Evolutionary conservation across 495 filamentous ascomycete species (phyloP), one percentile per base, ranked within the genome.

Genomic region (Parachaetomium inaequale): DNA sequence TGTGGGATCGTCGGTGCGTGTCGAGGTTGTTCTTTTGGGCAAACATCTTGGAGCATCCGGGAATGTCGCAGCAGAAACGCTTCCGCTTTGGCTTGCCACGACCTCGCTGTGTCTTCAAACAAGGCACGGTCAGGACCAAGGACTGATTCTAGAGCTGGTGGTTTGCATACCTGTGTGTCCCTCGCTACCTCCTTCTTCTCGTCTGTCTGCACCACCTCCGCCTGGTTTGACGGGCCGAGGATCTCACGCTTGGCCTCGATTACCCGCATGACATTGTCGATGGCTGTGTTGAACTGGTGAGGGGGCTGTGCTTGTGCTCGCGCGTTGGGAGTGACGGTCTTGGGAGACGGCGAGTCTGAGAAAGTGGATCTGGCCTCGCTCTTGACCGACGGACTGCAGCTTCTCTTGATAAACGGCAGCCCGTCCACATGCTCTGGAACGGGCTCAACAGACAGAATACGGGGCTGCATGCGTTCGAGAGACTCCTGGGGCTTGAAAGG

Each of bases 11-110:
- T 47, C 82, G 88, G 68, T 98, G 93, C 40, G 95, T 97, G 62
- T 96, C 91, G 40, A 96, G 81, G 71, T 97, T 92, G 3, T 93
- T 97, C 74, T 93, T 96, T 71, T 98, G 93, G 59, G 85, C 85
- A 74, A 96, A 96, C 63, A 80, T 84, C 77, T 94, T 96, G 60
- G 82, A 78, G 68, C 93, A 98, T 15, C 86, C 83, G 14, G 85
- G 81, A 34, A 92, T 82, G 25, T 81, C 84, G 75, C 93, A 98
- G 28, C 83, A 75, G 69, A 94, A 94, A 67, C 85, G 84, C 72
- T 89, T 90, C 62, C 80, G 82, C 43, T 76, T 68, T 19, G 55
- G 59, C 53, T 59, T 63, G 10, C 14, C 46, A n/a, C 42, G 10
- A 36, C 38, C 26, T 31, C 38, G 50, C 42, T 64, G 25, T 43